Base-by-base conservation (phyloP, 768 basidiomycete genomes). In the Hirschioporus abietinus region DNA sequence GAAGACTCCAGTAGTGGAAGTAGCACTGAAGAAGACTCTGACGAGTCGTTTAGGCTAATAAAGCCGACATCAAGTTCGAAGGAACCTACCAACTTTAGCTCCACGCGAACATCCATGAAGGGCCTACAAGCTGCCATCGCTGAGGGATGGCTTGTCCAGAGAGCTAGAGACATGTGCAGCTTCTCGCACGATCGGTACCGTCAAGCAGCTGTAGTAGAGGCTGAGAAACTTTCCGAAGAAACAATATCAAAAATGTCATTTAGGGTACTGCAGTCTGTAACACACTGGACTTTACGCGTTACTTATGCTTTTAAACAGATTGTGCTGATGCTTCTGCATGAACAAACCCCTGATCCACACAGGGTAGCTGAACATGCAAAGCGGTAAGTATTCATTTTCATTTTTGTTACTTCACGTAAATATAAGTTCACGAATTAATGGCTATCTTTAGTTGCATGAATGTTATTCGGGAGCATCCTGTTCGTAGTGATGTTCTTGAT, bases 131-230 rank as follows among this genome's bases (percentile, higher is more conserved):
- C 82, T 20, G 89, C 88, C 1, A 82, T 90, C 23, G 76, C 84
- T 0, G 89, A 91, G 73, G 90, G 90, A 1, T 92, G 89, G 89
- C 78, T 92, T 10, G 84, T 88, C 7, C 87, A 89, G 66, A 79
- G 87, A 63, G 89, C 88, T 4, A 78, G 89, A 36, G 89, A 91
- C 70, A 89, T 90, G 88, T 90, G 88, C 74, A 87, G 84, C 70
- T 90, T 90, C 74, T 79, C 87, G 3, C 89, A 92, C 74, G 89
- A 91, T 72, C 80, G 89, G 60, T 92, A 90, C 75, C 83, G 89
- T 9, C 89, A 90, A 74, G 89, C 89, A 10, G 88, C 87, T 9
- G 84, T 87, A 70, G 83, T 82, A 4, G 88, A 89, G 73, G 85
- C 81, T 0, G 80, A 82, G 57, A 75, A 73, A 4, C 78, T 89